Evolutionary conservation across 805 yeast species (phyloP), one percentile per base, ranked within the genome.

Genomic region (Spathaspora gorwiae): DNA sequence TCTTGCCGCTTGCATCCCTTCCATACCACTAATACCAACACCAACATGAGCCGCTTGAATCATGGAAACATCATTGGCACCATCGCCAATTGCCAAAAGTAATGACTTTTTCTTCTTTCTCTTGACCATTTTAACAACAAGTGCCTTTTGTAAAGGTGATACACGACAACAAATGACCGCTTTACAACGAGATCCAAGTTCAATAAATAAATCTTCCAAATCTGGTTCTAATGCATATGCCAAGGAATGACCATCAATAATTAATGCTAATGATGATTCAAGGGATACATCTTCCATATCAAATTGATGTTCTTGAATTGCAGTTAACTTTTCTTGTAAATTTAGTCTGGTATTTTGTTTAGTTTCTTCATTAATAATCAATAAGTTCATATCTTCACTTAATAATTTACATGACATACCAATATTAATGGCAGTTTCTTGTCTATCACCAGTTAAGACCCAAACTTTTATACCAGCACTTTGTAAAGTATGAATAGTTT

Each of bases 11-110:
- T 94, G 99, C 89, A 90, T 90, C 54, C 99, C 99, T 69, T 94
- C 99, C 92, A 90, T 85, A 53, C 99, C 99, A 66, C 95, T 87
- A 51, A 94, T 95, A 61, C 99, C 99, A 24, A 94, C 96, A 51
- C 99, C 99, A 43, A 94, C 97, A 64, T 94, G 98, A 0, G 99
- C 99, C 12, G 99, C 98, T 66, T 94, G 99, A 53, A 94, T 94
- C 99, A 94, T 94, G 33, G 96, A 85, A 35, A 94, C 99, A 69
- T 94, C 99, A 60, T 94, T 94, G 2, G 99, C 99, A 59, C 99
- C 99, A 66, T 94, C 99, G 37, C 99, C 99, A 59, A 94, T 85
- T 1, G 99, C 98, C 48, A 94, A 71, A 37, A 95, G 65, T 36
- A 87, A 64, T 2, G 96, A 80, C 40, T 85, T 83, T 58, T 78